Base-by-base conservation (phyloP, 768 basidiomycete genomes). In the Lentinula lateritia region DNA sequence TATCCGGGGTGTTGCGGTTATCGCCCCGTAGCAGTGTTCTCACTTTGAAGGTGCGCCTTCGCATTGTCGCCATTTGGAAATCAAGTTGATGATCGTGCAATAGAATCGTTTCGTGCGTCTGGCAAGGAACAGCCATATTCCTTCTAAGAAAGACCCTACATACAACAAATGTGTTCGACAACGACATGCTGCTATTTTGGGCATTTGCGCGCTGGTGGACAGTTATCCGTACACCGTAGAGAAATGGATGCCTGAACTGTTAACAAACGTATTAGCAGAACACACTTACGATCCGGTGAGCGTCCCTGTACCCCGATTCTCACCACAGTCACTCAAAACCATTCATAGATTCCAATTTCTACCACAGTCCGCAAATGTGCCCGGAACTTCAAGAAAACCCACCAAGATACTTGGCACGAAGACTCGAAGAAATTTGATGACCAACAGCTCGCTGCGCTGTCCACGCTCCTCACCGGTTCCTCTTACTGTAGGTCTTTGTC, bases 171-270 rank as follows among this genome's bases (percentile, higher is more conserved):
- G 88, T 6, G 76, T 95, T 13, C 85, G 92, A 32, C 84, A 89
- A 69, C 83, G 92, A 23, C 94, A 97, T 72, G 91, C 92, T 28
- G 94, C 94, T 1, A 90, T 98, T 61, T 80, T 98, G 52, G 96
- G 96, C n/a, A 87, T 95, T 48, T 93, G 92, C 65, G 93, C 96
- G 5, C 77, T 98, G 36, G 85, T 98, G 38, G 92, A 95, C 67
- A 95, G 94, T 61, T 96, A 91, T 71, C 96, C 96, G 0, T 97
- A 97, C 74, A 95, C 94, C 1, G 89, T 98, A 13, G 96, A 96
- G 68, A 86, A 87, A 64, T 98, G 95, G 90, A 88, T 96, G 83
- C 92, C 95, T 0, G 85, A 87, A 52, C 80, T 97, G 48, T 75
- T 95, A 63, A 88, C 90, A 42, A 87, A 83, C 62, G 82, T 91